Conservation (phyloP, 306 rosid genomes). For the Boehmeria nivea region DNA sequence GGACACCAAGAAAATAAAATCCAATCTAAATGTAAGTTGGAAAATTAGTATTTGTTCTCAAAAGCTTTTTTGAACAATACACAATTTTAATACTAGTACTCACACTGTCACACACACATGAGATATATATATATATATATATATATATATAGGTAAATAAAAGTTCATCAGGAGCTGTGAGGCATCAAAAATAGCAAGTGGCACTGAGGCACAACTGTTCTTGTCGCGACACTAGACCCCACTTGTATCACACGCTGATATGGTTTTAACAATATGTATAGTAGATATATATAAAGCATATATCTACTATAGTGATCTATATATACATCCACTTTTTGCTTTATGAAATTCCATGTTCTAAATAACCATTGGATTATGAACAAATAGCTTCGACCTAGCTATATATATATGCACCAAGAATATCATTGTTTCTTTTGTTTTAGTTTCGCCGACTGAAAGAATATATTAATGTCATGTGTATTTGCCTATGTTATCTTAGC, state of each 20-base stretch:
- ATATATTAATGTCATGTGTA: not conserved
- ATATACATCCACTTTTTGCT: not conserved
- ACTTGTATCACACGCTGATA: conserved; percentile 3
- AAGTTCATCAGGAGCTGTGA: not conserved
- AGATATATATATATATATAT: not conserved
- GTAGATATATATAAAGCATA: not conserved
- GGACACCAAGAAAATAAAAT: no score
- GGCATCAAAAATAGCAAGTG: conserved; percentile 11
- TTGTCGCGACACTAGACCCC: conserved; percentile 15
- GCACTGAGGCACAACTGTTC: conserved; percentile 1
- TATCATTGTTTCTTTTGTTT: not conserved
- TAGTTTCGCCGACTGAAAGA: conserved; percentile 1
- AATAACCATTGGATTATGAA: conserved; percentile 1
- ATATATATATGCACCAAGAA: no score
- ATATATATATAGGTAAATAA: not conserved
- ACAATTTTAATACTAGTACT: no score
- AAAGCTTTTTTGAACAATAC: no score
- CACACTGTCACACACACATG: no score
- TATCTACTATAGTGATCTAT: not conserved
- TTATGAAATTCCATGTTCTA: conserved; percentile 11
- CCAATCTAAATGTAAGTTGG: no score
- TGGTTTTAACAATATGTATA: not conserved
- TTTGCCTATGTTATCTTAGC: not conserved
- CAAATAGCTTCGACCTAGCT: conserved; percentile 1
- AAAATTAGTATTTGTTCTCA: no score